Conservation (phyloP, 1,139 yeast genomes). For the Magnusiomyces magnusii region DNA sequence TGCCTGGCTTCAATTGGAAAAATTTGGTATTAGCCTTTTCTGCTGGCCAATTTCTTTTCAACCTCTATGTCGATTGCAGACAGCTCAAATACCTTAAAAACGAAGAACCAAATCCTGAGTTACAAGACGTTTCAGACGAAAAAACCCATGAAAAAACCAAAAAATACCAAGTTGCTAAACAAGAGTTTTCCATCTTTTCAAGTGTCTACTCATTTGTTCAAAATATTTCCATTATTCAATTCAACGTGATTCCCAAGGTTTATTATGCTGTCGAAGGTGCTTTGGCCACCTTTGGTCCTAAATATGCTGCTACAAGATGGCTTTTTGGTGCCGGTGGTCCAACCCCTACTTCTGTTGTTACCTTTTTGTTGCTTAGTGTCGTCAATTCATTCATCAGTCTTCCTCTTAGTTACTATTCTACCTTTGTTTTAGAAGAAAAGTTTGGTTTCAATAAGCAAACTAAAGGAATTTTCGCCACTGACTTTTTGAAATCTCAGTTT, state of each 20-base stretch:
- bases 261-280: constrained; percentile 51
- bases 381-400: constrained; percentile 46
- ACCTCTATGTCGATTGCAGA: constrained; percentile 63
- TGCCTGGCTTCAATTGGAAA: constrained; percentile 71
- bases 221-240: constrained; percentile 51
- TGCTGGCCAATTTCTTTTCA: constrained; percentile 66
- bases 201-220: constrained; percentile 47
- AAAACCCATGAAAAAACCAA: constrained; percentile 76
- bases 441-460: constrained; percentile 92
- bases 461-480: constrained; percentile 58
- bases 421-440: constrained; percentile 85
- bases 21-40: constrained; percentile 64
- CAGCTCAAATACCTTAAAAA: constrained; percentile 63
- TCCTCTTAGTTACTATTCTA: constrained; percentile 64
- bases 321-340: constrained; percentile 28
- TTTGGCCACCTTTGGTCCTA: constrained; percentile 33
- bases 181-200: constrained; percentile 56
- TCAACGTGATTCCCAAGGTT: constrained; percentile 57
- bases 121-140: constrained; percentile 49
- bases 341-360: constrained; percentile 44
- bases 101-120: constrained; percentile 51
- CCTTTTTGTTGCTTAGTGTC: constrained; percentile 45
- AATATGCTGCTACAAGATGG: constrained; percentile 18
- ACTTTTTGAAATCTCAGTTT: constrained; percentile 52
- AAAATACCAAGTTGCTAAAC: constrained; percentile 74